phyloP scores from a whole-genome alignment of 306 rosid species.

The Quercus gilva region DNA sequence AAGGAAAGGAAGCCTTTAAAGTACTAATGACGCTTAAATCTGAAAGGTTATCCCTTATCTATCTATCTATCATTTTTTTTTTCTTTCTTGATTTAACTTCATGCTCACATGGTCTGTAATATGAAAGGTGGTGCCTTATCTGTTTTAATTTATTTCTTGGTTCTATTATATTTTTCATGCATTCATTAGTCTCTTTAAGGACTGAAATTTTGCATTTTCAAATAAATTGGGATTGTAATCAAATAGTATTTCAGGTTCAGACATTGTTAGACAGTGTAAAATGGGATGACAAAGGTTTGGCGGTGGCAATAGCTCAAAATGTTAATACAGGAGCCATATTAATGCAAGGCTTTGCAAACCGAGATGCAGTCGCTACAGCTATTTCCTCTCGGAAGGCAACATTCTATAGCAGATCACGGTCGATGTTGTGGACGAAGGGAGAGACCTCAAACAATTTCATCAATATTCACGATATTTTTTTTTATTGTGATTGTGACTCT shows the following conservation, averaged over 20 bases:
- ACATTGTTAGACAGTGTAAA: slow-evolving; percentile 57
- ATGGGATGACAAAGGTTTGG: slow-evolving; percentile 89
- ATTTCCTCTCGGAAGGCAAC: slow-evolving; percentile 69
- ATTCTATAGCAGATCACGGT: slow-evolving; percentile 83
- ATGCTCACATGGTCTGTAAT: too few species aligned
- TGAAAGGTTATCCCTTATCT: not conserved
- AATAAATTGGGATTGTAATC: not conserved
- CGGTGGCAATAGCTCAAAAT: slow-evolving; percentile 84
- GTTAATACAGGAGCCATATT: slow-evolving; percentile 88
- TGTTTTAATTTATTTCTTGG: too few species aligned
- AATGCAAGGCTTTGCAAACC: slow-evolving; percentile 91
- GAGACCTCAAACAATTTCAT: slow-evolving; percentile 89
- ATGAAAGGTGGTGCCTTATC: not conserved
- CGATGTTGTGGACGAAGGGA: slow-evolving; percentile 87
- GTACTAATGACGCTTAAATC: not conserved
- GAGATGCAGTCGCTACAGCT: slow-evolving; percentile 62
- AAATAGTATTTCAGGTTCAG: slow-evolving; percentile 52
- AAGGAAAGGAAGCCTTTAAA: not conserved
- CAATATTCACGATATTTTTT: slow-evolving; percentile 65
- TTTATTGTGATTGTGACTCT: slow-evolving; percentile 89
- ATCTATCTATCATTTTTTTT: too few species aligned
- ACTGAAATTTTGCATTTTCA: not conserved
- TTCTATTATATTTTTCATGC: too few species aligned
- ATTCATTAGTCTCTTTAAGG: not conserved
- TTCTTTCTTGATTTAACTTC: too few species aligned